phyloP scores from a whole-genome alignment of 306 rosid species.

The Gastrolobium bilobum region DNA sequence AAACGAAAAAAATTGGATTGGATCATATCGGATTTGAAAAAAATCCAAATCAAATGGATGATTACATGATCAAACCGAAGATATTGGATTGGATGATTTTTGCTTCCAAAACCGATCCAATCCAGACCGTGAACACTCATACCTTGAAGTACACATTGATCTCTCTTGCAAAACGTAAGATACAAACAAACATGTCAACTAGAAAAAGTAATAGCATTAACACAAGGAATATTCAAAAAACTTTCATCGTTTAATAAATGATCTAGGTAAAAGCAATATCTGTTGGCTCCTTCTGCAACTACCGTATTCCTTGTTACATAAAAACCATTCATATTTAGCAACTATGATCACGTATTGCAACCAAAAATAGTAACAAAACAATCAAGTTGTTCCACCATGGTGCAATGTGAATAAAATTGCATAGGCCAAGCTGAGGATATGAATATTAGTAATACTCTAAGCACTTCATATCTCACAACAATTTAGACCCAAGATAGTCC shows the following conservation, averaged over 20 bases:
- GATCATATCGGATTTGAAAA: too few relatives aligned
- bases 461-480: constrained; percentile 20
- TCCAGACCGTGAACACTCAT: too few relatives aligned
- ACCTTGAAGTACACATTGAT: background rate
- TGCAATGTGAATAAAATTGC: constrained; percentile 23
- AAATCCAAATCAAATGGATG: too few relatives aligned
- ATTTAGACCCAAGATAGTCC: constrained; percentile 60
- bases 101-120: too few relatives aligned
- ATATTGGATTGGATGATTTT: too few relatives aligned
- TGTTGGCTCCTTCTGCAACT: constrained; percentile 55
- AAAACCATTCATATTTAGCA: constrained; percentile 37
- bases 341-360: background rate
- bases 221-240: background rate
- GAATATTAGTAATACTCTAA: background rate
- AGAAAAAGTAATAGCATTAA: background rate
- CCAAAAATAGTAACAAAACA: background rate
- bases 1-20: too few relatives aligned
- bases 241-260: constrained; percentile 33
- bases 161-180: constrained; percentile 44
- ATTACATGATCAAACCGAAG: too few relatives aligned
- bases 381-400: constrained; percentile 28
- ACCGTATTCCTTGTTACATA: constrained; percentile 56
- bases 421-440: constrained; percentile 47
- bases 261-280: constrained; percentile 50
- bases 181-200: background rate